These are phyloP conservation scores for Leccinum subtestaceum DNA, from an alignment of 768 basidiomycete species.

Conservation along the genomic window DNA sequence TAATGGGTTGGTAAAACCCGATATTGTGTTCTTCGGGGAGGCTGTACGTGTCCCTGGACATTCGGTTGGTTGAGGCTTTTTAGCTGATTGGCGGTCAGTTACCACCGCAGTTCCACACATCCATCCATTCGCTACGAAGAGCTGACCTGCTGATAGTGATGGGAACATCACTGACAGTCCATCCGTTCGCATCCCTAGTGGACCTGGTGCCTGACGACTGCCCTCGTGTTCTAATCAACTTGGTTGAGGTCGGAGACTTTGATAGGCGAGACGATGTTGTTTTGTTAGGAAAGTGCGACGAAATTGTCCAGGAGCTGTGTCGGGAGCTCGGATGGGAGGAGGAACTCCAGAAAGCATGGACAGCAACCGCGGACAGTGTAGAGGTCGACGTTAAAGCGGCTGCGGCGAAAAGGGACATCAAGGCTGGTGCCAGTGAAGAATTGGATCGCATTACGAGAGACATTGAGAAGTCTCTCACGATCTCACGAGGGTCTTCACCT, in stretches of 20 bases:
- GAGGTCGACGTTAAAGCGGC: slow-evolving; percentile 14
- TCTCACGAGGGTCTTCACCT: slow-evolving; percentile 11
- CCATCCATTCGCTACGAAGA: slow-evolving; percentile 49
- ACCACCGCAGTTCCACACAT: slow-evolving; percentile 62
- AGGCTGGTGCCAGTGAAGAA: slow-evolving; percentile 18
- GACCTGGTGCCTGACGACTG: slow-evolving; percentile 50
- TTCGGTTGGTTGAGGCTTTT: neutral
- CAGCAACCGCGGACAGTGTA: slow-evolving; percentile 40
- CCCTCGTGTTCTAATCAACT: slow-evolving; percentile 87
- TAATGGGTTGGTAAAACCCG: slow-evolving; percentile 81
- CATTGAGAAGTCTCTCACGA: slow-evolving; percentile 20
- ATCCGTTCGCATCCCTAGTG: slow-evolving; percentile 83
- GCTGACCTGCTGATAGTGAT: slow-evolving; percentile 89
- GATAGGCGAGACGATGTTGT: slow-evolving; percentile 58
- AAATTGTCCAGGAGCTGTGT: slow-evolving; percentile 58
- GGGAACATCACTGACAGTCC: slow-evolving; percentile 85
- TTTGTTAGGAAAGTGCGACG: slow-evolving; percentile 70
- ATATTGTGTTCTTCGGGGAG: slow-evolving; percentile 94
- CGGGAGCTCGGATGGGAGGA: slow-evolving; percentile 72
- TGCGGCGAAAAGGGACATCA: slow-evolving; percentile 6
- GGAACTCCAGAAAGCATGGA: slow-evolving; percentile 57
- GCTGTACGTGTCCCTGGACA: slow-evolving; percentile 40
- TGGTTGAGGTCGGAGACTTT: slow-evolving; percentile 75
- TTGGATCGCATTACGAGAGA: slow-evolving; percentile 26
- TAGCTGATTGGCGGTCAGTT: slow-evolving; percentile 45